Percentiles rank a stretch among this genome's conserved stretches.
Conservation (phyloP, 768 basidiomycete species). For the Antrodiella citrinella region DNA sequence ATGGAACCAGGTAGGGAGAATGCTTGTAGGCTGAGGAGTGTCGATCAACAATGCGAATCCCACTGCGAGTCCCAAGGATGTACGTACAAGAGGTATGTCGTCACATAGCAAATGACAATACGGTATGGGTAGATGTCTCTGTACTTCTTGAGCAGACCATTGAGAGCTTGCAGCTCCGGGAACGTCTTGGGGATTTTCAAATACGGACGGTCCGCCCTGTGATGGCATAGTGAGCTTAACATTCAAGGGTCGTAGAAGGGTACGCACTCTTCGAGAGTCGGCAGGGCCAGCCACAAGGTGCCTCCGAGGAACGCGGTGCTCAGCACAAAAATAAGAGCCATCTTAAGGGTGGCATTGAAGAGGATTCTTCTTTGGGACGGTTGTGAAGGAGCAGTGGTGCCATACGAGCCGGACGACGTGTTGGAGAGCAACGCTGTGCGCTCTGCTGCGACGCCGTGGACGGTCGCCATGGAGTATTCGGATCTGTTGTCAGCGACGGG, state of each 20-base stretch:
- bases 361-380: constrained; percentile 51
- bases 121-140: constrained; percentile 80
- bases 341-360: constrained; percentile 76
- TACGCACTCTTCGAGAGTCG: constrained; percentile 69
- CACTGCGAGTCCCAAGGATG: background rate
- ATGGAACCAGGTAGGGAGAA: constrained; percentile 96
- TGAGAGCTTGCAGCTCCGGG: constrained; percentile 76
- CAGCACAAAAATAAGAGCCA: constrained; percentile 67
- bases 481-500: constrained; percentile 30
- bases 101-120: constrained; percentile 81
- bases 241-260: background rate
- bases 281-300: constrained; percentile 74
- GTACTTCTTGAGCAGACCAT: constrained; percentile 85
- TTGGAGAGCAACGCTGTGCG: constrained; percentile 19
- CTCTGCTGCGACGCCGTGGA: constrained; percentile 29
- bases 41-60: constrained; percentile 5
- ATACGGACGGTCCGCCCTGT: constrained; percentile 66
- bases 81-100: constrained; percentile 87
- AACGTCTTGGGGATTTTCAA: constrained; percentile 88
- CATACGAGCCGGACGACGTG: constrained; percentile 31
- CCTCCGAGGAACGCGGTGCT: constrained; percentile 66
- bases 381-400: constrained; percentile 30
- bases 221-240: constrained; percentile 4
- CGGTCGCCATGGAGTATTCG: constrained; percentile 59
- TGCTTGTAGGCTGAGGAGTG: constrained; percentile 70